Percentiles rank a stretch among this genome's conserved stretches.
Conservation (phyloP, 257 asterid genomes). For the Fraxinus pennsylvanica region DNA sequence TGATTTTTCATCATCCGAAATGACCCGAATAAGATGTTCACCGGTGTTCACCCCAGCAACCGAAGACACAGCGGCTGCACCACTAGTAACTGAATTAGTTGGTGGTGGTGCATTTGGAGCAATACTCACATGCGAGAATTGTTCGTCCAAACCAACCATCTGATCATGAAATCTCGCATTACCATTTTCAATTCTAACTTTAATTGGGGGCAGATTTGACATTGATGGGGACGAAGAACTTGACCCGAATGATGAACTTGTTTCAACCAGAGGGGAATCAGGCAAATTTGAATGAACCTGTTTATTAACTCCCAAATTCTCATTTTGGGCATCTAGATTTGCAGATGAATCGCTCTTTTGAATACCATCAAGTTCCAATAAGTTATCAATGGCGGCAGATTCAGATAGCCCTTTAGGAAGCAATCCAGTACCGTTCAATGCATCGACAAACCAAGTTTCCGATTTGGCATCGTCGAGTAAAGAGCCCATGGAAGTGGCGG, state of each 20-base stretch:
- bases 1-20: constrained; percentile 54
- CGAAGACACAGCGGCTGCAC: constrained; percentile 4
- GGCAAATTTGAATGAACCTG: constrained; percentile 16
- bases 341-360: constrained; percentile 30
- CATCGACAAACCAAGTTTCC: constrained; percentile 80
- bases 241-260: constrained; percentile 57
- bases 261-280: constrained; percentile 39
- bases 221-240: constrained; percentile 60
- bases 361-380: constrained; percentile 46
- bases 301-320: constrained; percentile 18
- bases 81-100: constrained; percentile 23
- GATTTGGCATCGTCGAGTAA: constrained; percentile 68
- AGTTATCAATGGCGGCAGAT: constrained; percentile 51
- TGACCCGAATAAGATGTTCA: constrained; percentile 29
- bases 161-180: constrained; percentile 13
- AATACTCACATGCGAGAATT: constrained; percentile 49
- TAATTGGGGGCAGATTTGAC: constrained; percentile 55
- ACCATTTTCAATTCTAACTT: constrained; percentile 48
- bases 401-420: constrained; percentile 64
- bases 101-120: constrained; percentile 38
- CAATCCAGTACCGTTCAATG: constrained; percentile 57
- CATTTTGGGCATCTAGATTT: constrained; percentile 35
- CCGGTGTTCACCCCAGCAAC: constrained; percentile 26
- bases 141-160: constrained; percentile 52
- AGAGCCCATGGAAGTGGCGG: constrained; percentile 67